Percentiles rank a stretch among this genome's conserved stretches.
phyloP scores from a whole-genome alignment of 345 rosid species.

The Populus tremula region DNA sequence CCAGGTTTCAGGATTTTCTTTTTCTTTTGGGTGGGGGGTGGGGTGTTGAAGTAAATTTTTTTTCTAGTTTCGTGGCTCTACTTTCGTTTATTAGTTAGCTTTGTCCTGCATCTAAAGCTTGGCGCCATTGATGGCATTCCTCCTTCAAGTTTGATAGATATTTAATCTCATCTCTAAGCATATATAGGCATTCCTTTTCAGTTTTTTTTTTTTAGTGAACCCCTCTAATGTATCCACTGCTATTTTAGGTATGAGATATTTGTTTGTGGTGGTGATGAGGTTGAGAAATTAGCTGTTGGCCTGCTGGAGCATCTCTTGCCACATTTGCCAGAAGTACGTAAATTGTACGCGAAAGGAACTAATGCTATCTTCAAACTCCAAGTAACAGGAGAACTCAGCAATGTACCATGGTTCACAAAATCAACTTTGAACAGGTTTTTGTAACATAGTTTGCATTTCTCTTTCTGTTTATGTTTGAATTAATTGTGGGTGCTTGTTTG shows the following conservation, averaged over 20 bases:
- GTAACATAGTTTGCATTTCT: slow-evolving; percentile 1
- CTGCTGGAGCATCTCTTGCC: slow-evolving; percentile 46
- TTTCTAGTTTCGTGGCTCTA: not conserved
- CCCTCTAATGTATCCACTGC: not conserved
- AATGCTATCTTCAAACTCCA: slow-evolving; percentile 48
- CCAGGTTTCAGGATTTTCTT: not conserved
- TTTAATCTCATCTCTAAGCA: not conserved
- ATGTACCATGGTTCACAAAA: slow-evolving; percentile 53
- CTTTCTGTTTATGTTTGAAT: not conserved
- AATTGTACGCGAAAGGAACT: slow-evolving; percentile 38
- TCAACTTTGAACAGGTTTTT: slow-evolving; percentile 52
- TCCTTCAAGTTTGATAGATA: not conserved
- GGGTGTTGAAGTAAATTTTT: not conserved
- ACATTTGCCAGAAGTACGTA: slow-evolving; percentile 39
- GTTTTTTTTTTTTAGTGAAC: not conserved
- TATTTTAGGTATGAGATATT: slow-evolving; percentile 49
- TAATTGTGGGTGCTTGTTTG: not conserved
- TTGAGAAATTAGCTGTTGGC: slow-evolving; percentile 49
- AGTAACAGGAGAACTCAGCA: slow-evolving; percentile 23
- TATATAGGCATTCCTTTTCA: not conserved
- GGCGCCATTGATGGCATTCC: not conserved
- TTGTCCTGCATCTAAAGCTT: not conserved
- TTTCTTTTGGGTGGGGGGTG: not conserved
- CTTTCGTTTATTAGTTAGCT: not conserved
- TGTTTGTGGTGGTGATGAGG: slow-evolving; percentile 35